Evolutionary conservation across 192 early-diverging fungal genomes (phyloP), one percentile per base, ranked within the genome.

Genomic region (Neocallimastix lanati): DNA sequence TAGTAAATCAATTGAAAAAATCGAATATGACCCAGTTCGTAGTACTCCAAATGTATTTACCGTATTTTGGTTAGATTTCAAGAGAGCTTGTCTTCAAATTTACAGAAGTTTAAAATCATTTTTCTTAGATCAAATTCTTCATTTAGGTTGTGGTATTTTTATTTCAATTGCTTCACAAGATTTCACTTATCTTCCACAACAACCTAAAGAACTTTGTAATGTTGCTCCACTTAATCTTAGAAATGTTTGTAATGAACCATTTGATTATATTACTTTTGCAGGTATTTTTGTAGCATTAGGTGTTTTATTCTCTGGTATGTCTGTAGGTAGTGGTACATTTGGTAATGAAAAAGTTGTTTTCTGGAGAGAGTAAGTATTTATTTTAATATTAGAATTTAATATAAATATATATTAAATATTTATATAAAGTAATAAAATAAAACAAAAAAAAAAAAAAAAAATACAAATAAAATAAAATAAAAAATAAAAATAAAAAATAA

Each of bases 331-430:
- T n/a, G 81, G 84, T 79, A 92, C 91, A 1, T 92, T 92, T 85
- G 89, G 89, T 16, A 84, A 86, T 28, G 91, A 92, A 81, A 85
- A 86, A 76, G 82, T 91, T 16, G 91, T 92, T 18, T 92, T 86
- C 38, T 92, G 91, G 91, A 86, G 91, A 25, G 91, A 92, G 21
- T 50, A 50, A 50, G 40, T 50, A 33, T 33, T 33, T n/a, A n/a
- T n/a, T n/a, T n/a, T n/a, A n/a, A n/a, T n/a, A n/a, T n/a, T n/a
- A n/a, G n/a, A n/a, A n/a, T n/a, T n/a, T n/a, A n/a, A n/a, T n/a
- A n/a, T n/a, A n/a, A n/a, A n/a, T n/a, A n/a, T n/a, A n/a, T n/a
- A n/a, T n/a, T n/a, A n/a, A n/a, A n/a, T n/a, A n/a, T n/a, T n/a
- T n/a, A n/a, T n/a, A n/a, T n/a, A n/a, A n/a, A n/a, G n/a, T n/a